Evolutionary conservation across 2,329 filamentous ascomycete genomes (phyloP), one percentile per base, ranked within the genome.

Genomic region (Ophiostoma montium): DNA sequence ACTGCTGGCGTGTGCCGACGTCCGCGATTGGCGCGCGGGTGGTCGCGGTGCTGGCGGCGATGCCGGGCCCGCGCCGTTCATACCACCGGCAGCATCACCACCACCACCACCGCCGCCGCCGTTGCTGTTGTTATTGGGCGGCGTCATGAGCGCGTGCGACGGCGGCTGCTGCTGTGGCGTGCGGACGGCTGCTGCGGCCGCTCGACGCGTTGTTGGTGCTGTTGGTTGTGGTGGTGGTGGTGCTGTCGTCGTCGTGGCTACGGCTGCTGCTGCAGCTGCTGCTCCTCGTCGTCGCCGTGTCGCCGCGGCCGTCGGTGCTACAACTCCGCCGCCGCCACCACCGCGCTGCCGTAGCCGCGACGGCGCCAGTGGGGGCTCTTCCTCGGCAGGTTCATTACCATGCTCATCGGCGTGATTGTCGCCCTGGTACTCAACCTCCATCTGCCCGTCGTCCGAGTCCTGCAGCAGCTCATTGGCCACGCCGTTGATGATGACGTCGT

Each of bases 361-460:
- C 8, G 47, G 47, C 11, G 47, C 47, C 13, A 39, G 32, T 3
- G 32, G 39, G 15, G 38, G 47, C 18, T 43, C 36, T 32, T 42
- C 23, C 3, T 27, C 23, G 23, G 23, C 23, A n/a, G n/a, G n/a
- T n/a, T n/a, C n/a, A n/a, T n/a, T n/a, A n/a, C n/a, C n/a, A n/a
- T n/a, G n/a, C n/a, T n/a, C n/a, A n/a, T n/a, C n/a, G n/a, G n/a
- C n/a, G n/a, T n/a, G n/a, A n/a, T n/a, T n/a, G n/a, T n/a, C 23
- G 11, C 43, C 45, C 35, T 51, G 50, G 38, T 42, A 42, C 39
- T 55, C 53, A 3, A 54, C 35, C 12, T 53, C 54, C 54, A 56
- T 56, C 16, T 51, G 41, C 3, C 46, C 46, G 45, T 50, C 35
- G 19, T 52, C 50, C 19, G 43, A 49, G 32, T 49, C 50, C 12